These are phyloP conservation scores for Quercus phellos DNA, from an alignment of 331 rosid species.

Conservation along the genomic window DNA sequence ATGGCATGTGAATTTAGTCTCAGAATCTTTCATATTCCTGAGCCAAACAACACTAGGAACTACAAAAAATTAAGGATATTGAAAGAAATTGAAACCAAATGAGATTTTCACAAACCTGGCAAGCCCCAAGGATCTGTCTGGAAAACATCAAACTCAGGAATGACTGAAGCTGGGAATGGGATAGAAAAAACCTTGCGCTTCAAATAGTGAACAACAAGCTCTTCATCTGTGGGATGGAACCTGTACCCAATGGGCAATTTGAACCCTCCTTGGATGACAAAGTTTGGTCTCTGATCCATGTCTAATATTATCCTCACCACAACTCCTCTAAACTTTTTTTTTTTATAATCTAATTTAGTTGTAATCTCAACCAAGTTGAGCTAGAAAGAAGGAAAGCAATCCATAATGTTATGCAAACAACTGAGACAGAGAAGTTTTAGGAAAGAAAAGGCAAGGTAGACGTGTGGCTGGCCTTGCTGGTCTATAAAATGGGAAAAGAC, in stretches of 20 bases:
- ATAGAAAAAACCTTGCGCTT: constrained; percentile 27
- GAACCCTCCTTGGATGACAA: not conserved
- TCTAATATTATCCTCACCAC: not conserved
- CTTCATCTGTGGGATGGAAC: constrained; percentile 60
- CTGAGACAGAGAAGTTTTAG: not conserved
- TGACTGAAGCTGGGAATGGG: constrained; percentile 36
- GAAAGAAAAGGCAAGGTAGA: not conserved
- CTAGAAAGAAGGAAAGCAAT: not conserved
- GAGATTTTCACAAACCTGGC: constrained; percentile 36
- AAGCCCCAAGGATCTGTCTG: constrained; percentile 38
- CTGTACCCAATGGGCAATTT: constrained; percentile 59
- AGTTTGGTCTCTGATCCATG: not conserved
- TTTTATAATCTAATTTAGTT: not conserved
- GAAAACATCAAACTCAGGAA: constrained; percentile 53
- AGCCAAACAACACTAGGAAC: not conserved
- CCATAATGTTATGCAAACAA: not conserved
- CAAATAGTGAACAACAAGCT: constrained; percentile 48
- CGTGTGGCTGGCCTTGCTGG: constrained; percentile 5
- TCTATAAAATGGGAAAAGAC: not conserved
- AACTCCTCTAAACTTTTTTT: not conserved
- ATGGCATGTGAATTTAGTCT: not conserved
- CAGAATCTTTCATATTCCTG: not conserved
- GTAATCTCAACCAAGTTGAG: not conserved
- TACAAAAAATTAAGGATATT: not conserved
- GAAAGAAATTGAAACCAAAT: not conserved